A percentile compares a stretch with the other conserved stretches of the same genome.
These are phyloP conservation scores for Lathyrus oleraceus DNA, from an alignment of 306 rosid genomes.

Conservation along the genomic window DNA sequence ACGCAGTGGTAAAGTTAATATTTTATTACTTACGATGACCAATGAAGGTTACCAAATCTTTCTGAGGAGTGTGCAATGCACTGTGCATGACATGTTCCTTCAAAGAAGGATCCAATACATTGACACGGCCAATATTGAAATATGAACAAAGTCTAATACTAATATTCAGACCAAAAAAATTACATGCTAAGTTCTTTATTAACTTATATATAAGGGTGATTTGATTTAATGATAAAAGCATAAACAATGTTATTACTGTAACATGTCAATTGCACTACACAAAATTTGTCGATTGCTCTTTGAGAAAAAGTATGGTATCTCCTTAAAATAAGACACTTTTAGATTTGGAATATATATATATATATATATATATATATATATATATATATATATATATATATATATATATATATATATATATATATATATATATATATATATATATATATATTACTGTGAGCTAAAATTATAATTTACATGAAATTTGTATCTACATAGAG, in stretches of 20 bases:
- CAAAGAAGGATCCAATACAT: background rate
- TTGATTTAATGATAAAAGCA: background rate
- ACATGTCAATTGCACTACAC: conserved; percentile 35
- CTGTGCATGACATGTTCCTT: conserved; percentile 41
- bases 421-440: too few species aligned
- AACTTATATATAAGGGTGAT: background rate
- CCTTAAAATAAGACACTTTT: conserved; percentile 39
- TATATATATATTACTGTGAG: too few species aligned
- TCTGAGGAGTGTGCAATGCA: conserved; percentile 28
- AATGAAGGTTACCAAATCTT: conserved; percentile 36
- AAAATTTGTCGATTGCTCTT: conserved; percentile 33
- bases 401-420: too few species aligned
- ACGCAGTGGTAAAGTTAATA: conserved; percentile 20
- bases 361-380: too few species aligned
- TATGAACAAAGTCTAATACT: background rate
- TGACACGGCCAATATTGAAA: background rate
- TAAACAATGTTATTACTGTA: conserved; percentile 9
- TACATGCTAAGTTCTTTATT: background rate
- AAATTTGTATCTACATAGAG: too few species aligned
- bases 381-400: too few species aligned
- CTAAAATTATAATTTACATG: too few species aligned
- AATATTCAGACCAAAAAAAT: background rate
- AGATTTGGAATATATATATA: conserved; percentile 25
- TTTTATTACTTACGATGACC: conserved; percentile 38
- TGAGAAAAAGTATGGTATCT: background rate